These are phyloP conservation scores for Discostella stelligera DNA, from an alignment of 352 stramenopile genomes.

Conservation along the genomic window DNA sequence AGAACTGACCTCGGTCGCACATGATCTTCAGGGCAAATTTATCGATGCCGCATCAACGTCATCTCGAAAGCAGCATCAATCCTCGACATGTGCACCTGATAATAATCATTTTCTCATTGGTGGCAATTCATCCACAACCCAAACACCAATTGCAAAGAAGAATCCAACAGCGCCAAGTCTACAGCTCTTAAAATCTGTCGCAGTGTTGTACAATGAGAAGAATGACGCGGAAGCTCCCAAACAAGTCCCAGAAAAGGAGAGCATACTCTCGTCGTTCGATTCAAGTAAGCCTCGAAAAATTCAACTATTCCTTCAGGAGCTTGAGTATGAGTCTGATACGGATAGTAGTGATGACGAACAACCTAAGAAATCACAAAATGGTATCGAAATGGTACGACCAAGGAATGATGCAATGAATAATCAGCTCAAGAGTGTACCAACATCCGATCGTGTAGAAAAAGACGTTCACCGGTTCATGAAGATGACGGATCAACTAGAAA, in stretches of 20 bases:
- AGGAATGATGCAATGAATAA: conserved; percentile 11
- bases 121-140: background rate
- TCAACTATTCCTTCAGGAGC: conserved; percentile 32
- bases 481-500: conserved; percentile 38
- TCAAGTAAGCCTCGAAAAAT: background rate
- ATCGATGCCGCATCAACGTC: conserved; percentile 33
- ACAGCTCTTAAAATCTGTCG: conserved; percentile 28
- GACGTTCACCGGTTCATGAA: conserved; percentile 46
- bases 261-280: background rate
- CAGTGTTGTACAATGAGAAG: conserved; percentile 29
- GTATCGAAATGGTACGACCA: conserved; percentile 6
- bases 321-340: conserved; percentile 45
- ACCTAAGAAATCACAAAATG: conserved; percentile 8
- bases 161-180: conserved; percentile 1
- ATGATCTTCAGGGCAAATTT: conserved; percentile 33
- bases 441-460: conserved; percentile 20
- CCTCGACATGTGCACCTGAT: background rate
- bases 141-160: background rate
- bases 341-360: conserved; percentile 41
- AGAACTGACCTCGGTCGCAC: conserved; percentile 14
- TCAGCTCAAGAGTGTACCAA: conserved; percentile 23
- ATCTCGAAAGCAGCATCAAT: conserved; percentile 5
- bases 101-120: background rate
- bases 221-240: background rate
- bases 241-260: conserved; percentile 2